phyloP scores from a whole-genome alignment of 495 filamentous ascomycete genomes.

The Pseudotulostoma volvatum region DNA sequence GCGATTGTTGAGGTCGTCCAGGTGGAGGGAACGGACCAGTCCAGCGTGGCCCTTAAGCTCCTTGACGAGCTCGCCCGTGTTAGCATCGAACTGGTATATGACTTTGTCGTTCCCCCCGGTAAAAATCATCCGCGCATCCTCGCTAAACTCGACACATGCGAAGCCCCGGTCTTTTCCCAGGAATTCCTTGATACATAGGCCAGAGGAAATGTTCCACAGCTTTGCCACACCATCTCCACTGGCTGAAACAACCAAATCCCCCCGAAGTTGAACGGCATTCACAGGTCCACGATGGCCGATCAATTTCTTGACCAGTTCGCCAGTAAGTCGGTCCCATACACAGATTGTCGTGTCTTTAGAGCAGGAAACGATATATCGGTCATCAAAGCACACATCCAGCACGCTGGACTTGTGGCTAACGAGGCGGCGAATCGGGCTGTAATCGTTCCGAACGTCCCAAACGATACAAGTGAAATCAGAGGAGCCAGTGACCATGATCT shows the following conservation, averaged over 20 bases:
- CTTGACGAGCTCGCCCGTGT: slow-evolving; percentile 66
- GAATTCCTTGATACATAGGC: slow-evolving; percentile 77
- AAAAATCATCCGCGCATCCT: slow-evolving; percentile 75
- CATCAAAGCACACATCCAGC: slow-evolving; percentile 82
- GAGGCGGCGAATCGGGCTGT: slow-evolving; percentile 62
- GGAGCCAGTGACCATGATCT: slow-evolving; percentile 86
- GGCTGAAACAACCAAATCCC: slow-evolving; percentile 78
- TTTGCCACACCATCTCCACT: slow-evolving; percentile 85
- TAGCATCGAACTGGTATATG: slow-evolving; percentile 87
- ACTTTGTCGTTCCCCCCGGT: slow-evolving; percentile 87
- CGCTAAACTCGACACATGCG: slow-evolving; percentile 87
- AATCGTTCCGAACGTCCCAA: slow-evolving; percentile 64
- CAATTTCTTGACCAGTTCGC: slow-evolving; percentile 53
- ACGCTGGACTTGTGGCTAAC: slow-evolving; percentile 68
- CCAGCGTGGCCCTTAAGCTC: slow-evolving; percentile 62
- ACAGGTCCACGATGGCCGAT: slow-evolving; percentile 78
- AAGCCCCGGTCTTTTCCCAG: slow-evolving; percentile 72
- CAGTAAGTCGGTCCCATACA: slow-evolving; percentile 78
- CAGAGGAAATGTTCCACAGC: slow-evolving; percentile 82
- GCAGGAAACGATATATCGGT: slow-evolving; percentile 83
- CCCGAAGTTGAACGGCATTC: slow-evolving; percentile 86
- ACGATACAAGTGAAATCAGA: slow-evolving; percentile 86
- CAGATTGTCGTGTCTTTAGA: slow-evolving; percentile 87
- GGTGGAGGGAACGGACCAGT: slow-evolving; percentile 73
- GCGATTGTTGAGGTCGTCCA: slow-evolving; percentile 67